Conservation (phyloP, 371 early-diverging fungal species). For the Mortierella sp. region DNA sequence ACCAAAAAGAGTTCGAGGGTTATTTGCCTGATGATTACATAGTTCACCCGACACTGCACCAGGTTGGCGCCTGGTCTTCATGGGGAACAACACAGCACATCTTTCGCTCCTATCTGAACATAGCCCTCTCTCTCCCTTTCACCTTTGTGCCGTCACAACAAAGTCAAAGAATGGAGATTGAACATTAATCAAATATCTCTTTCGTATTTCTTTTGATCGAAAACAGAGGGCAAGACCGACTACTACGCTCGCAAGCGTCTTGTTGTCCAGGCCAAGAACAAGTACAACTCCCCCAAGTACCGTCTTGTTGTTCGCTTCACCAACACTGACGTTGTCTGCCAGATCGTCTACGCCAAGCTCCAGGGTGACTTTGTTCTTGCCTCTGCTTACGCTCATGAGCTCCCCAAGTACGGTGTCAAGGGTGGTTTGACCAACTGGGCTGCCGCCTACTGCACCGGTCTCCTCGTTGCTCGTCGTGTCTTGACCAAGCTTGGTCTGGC, state of each 20-base stretch:
- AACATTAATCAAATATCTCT: too few species aligned
- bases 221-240: constrained; percentile 99
- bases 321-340: constrained; percentile 98
- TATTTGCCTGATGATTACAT: constrained; percentile 66
- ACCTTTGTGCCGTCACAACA: too few species aligned
- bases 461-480: constrained; percentile 97
- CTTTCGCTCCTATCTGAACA: constrained; percentile 58
- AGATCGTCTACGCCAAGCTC: constrained; percentile 98
- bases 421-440: constrained; percentile 99
- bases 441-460: constrained; percentile 99
- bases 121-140: too few species aligned
- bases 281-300: constrained; percentile 99
- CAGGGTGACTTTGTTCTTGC: constrained; percentile 98
- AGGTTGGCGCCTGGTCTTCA: constrained; percentile 52
- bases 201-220: constrained; percentile 1
- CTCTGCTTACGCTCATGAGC: constrained; percentile 99
- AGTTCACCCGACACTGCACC: constrained; percentile 58
- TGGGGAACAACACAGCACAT: constrained; percentile 52
- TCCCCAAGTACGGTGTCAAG: constrained; percentile 98
- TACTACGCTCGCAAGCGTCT: constrained; percentile 99
- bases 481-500: constrained; percentile 96
- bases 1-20: not conserved
- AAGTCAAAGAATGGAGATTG: too few species aligned
- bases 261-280: constrained; percentile 99
- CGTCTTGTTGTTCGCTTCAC: constrained; percentile 99